Evolutionary conservation across 1,284 basidiomycete species (phyloP), one percentile per base, ranked within the genome.

Genomic region (Phaffia rhodozyma): DNA sequence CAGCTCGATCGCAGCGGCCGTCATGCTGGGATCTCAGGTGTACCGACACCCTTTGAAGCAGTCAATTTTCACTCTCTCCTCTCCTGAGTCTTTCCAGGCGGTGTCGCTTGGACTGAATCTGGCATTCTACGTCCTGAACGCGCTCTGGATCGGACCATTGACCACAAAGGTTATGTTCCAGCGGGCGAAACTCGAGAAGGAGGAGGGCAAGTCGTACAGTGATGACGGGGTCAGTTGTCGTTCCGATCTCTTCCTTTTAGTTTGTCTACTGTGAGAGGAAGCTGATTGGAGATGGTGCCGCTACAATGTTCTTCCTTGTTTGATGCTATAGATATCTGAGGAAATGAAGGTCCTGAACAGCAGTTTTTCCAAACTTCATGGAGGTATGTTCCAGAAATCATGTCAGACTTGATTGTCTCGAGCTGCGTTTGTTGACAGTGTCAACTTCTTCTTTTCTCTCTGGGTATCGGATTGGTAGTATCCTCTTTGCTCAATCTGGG

Each of bases 141-240:
- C 69, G 62, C 32, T 74, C 5, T 65, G 70, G 50, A 70, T 76
- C n/a, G 73, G 74, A 11, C 76, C 76, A 2, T 65, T 69, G 61
- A 68, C 76, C 16, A 71, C 70, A 18, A 69, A 74, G 58, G 82
- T 82, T 21, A 86, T 86, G 84, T 83, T 85, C 72, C 75, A 84
- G 72, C 80, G 87, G 63, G 83, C 87, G 68, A 83, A 78, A 68
- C 77, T 85, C 58, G 87, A 90, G 77, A 85, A 86, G 71, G 78
- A 81, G 51, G 86, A 90, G 74, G 84, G 84, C 51, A 87, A 86
- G 74, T 72, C 75, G 29, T 83, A 84, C 72, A 82, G 80, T 69
- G 84, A 85, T 57, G 72, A 80, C 23, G 81, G 78, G 52, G 87
- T 88, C 72, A 72, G 80, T 78, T 3, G 7, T 20, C 23, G 20